phyloP scores from a whole-genome alignment of 179 eudicot genomes.

The Nepenthes alata region DNA sequence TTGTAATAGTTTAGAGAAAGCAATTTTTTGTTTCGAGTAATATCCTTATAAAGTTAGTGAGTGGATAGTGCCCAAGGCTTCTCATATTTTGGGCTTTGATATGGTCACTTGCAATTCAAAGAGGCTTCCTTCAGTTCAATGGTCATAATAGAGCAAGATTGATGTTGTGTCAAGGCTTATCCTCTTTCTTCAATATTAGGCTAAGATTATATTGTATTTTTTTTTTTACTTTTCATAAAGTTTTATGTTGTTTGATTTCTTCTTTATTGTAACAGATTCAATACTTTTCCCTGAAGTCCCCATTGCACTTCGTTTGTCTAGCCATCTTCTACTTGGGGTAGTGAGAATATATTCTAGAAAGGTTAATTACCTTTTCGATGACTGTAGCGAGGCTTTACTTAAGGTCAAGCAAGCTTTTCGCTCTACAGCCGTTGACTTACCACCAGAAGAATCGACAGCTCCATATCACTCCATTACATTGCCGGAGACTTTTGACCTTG shows the following conservation, averaged over 20 bases:
- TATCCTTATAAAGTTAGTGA: no score
- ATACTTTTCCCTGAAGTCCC: slow-evolving; percentile 90
- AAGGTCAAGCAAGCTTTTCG: slow-evolving; percentile 98
- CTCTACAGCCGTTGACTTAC: slow-evolving; percentile 89
- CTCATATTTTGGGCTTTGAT: no score
- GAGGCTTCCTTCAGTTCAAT: no score
- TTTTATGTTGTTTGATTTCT: background rate
- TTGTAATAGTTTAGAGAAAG: no score
- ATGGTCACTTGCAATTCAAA: no score
- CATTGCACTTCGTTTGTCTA: slow-evolving; percentile 92
- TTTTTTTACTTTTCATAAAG: background rate
- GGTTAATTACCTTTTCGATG: slow-evolving; percentile 90
- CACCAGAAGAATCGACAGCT: slow-evolving; percentile 94
- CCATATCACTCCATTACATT: slow-evolving; percentile 94
- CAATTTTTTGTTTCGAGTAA: no score
- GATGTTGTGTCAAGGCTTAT: no score
- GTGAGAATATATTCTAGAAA: slow-evolving; percentile 95
- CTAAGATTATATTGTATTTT: background rate
- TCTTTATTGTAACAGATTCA: slow-evolving; percentile 45
- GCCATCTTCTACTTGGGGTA: slow-evolving; percentile 98
- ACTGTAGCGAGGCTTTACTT: slow-evolving; percentile 94
- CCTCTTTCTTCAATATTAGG: no score
- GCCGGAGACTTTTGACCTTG: slow-evolving; percentile 99
- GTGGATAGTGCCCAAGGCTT: no score
- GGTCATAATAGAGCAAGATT: no score